Conservation (phyloP, 2,329 filamentous ascomycete genomes). For the Colletotrichum kahawae region DNA sequence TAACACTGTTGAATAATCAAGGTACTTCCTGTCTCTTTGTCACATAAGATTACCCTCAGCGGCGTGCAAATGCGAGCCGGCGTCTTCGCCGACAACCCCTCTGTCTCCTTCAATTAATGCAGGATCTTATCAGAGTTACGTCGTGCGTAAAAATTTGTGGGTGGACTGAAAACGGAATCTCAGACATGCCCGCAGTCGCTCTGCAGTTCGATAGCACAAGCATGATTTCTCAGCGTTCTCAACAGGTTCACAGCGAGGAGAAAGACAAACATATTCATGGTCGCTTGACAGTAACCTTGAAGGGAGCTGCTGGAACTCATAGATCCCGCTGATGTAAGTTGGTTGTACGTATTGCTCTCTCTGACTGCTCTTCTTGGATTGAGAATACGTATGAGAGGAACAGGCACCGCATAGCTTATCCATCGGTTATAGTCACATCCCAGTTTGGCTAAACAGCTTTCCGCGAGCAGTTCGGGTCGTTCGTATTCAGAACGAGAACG, state of each 20-base stretch:
- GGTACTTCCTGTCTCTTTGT: background rate
- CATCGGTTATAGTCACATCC: background rate
- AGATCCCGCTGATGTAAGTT: fast-evolving
- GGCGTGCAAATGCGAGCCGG: background rate
- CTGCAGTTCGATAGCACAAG: background rate
- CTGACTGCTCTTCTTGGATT: background rate
- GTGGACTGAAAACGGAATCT: background rate
- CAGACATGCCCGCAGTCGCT: background rate
- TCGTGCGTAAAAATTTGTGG: background rate
- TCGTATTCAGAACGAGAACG: background rate
- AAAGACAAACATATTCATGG: background rate
- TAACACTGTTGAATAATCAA: background rate
- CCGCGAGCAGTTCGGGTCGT: background rate
- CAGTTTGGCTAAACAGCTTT: background rate
- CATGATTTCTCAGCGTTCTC: background rate
- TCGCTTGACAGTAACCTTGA: background rate
- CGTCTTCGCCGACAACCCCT: background rate
- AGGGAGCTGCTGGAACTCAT: background rate
- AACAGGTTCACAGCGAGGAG: background rate
- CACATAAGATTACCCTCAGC: background rate
- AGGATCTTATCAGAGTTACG: background rate
- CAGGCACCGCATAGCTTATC: background rate
- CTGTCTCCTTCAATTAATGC: background rate
- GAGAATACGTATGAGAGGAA: background rate
- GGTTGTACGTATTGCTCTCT: background rate